A percentile compares a stretch with the other conserved stretches of the same genome.
These are phyloP conservation scores for Neoascochyta sp. DNA, from an alignment of 2,329 filamentous ascomycete genomes.

Conservation along the genomic window DNA sequence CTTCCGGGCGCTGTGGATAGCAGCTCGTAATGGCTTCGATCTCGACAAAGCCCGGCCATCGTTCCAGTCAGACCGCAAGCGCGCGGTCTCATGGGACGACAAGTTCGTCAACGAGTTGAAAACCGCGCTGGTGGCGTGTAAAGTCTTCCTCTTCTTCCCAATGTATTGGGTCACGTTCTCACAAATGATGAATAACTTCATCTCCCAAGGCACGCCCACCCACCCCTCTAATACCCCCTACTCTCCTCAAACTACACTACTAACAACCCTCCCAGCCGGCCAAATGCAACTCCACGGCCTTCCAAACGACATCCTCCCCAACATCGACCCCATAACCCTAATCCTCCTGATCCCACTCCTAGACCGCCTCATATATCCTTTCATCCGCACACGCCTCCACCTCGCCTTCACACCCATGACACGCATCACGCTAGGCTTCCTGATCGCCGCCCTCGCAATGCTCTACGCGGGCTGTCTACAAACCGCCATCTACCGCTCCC, in stretches of 20 bases:
- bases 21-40: conserved; percentile 50
- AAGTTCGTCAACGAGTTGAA: conserved; percentile 70
- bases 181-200: conserved; percentile 49
- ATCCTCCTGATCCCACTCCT: conserved; percentile 47
- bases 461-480: conserved; percentile 57
- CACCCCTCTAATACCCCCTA: background rate
- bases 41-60: conserved; percentile 63
- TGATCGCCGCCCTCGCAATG: conserved; percentile 53
- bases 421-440: conserved; percentile 51
- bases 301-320: conserved; percentile 49
- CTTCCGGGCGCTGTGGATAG: conserved; percentile 60
- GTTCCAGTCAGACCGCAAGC: conserved; percentile 41
- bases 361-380: conserved; percentile 46
- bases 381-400: conserved; percentile 40
- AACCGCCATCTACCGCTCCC: conserved; percentile 52
- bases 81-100: conserved; percentile 58
- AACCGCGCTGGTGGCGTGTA: conserved; percentile 62
- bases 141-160: conserved; percentile 58
- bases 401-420: conserved; percentile 50
- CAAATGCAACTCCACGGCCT: conserved; percentile 47
- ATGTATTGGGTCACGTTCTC: conserved; percentile 46
- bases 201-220: conserved; percentile 40
- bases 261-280: conserved; percentile 28
- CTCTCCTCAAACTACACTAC: background rate
- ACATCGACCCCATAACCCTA: conserved; percentile 47